Evolutionary conservation across 257 asterid genomes (phyloP), one percentile per base, ranked within the genome.

Genomic region (Gentiana straminea): DNA sequence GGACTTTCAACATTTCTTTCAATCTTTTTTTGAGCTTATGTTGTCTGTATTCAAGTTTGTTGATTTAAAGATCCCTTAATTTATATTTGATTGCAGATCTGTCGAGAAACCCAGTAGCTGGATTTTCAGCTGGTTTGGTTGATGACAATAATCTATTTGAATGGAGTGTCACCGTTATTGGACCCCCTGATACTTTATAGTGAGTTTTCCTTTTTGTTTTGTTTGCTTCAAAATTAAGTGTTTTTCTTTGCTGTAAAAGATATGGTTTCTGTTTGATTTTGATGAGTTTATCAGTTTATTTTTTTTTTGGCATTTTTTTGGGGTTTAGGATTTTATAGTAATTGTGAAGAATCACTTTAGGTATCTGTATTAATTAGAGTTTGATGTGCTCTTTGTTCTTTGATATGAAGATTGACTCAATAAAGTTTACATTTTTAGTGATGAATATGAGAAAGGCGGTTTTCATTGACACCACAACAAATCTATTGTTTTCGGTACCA

Each of bases 111-210:
- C 98, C 98, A 0, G 98, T 91, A 15, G 98, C 84, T 67, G 98
- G 98, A 53, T 91, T 91, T 65, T 91, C 98, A 57, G 98, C 98
- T 55, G 98, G 98, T 58, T 77, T 91, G 72, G 75, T 83, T 58
- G 95, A 91, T 51, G 97, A 91, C 63, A 73, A 41, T 58, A 87
- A 91, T 76, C 69, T 91, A 37, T 91, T 84, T 61, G 98, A 91
- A 80, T 91, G 98, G 98, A 87, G 90, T 64, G 98, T 91, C 8
- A 87, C 98, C 32, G 69, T 91, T 43, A 91, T 91, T 70, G 98
- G 98, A 49, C 98, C 98, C 13, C 98, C 96, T 7, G 98, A 87
- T 57, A 91, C 98, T 50, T 61, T 91, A 37, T 91, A 87, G 98
- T 92, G 67, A 83, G 98, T 68, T 10, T 24, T 38, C 44, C 10